Conservation (phyloP, 352 stramenopile species). For the Pseudoperonospora humuli region DNA sequence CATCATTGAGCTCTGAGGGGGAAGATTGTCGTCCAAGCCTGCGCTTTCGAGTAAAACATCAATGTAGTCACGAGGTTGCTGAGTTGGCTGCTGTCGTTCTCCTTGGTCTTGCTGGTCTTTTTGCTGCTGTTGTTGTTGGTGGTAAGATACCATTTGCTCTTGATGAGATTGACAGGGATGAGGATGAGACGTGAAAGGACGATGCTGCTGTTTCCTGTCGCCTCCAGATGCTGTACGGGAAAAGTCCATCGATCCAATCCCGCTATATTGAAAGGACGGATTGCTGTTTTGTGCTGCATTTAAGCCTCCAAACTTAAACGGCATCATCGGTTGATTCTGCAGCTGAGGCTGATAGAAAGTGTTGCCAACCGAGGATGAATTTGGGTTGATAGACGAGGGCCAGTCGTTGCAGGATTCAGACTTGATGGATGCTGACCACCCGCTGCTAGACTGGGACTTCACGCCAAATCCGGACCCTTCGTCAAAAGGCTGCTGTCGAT, state of each 20-base stretch:
- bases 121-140: slow-evolving; percentile 18
- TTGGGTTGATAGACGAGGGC: slow-evolving; percentile 10
- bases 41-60: slow-evolving; percentile 55
- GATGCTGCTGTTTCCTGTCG: slow-evolving; percentile 12
- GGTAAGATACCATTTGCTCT: slow-evolving; percentile 12
- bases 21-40: slow-evolving; percentile 38
- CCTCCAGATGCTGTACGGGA: slow-evolving; percentile 7
- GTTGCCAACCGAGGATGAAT: slow-evolving; percentile 5
- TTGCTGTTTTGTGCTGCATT: slow-evolving; percentile 6
- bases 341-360: slow-evolving; percentile 7
- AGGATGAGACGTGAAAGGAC: slow-evolving; percentile 8
- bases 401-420: slow-evolving; percentile 8
- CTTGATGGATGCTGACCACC: slow-evolving; percentile 12
- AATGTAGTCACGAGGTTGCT: slow-evolving; percentile 39
- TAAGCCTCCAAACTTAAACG: slow-evolving; percentile 29
- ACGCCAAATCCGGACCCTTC: slow-evolving; percentile 4
- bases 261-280: slow-evolving; percentile 10
- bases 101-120: slow-evolving; percentile 18
- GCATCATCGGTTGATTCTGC: slow-evolving; percentile 22
- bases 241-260: slow-evolving; percentile 21
- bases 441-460: slow-evolving; percentile 13
- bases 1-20: slow-evolving; percentile 23
- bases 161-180: slow-evolving; percentile 24
- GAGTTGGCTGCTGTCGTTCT: slow-evolving; percentile 1
- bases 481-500: slow-evolving; percentile 15